These are phyloP conservation scores for Peronospora belbahrii DNA, from an alignment of 352 stramenopile species.

Conservation along the genomic window DNA sequence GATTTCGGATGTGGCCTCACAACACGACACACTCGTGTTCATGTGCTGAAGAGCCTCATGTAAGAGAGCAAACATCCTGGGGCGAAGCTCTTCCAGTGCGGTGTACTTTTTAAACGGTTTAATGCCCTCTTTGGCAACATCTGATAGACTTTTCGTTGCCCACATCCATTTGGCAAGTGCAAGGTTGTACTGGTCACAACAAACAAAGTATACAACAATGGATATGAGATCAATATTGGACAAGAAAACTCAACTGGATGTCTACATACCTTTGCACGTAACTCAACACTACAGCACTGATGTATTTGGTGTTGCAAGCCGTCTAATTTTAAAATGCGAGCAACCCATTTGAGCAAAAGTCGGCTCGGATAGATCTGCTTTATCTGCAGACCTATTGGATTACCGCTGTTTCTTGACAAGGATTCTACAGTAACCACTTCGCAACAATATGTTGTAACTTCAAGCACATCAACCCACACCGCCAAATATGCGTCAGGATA, in stretches of 20 bases:
- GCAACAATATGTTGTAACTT: conserved; percentile 45
- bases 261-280: conserved; percentile 43
- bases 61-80: conserved; percentile 35
- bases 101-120: conserved; percentile 17
- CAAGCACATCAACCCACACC: conserved; percentile 51
- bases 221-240: background rate
- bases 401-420: background rate
- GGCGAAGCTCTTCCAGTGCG: conserved; percentile 40
- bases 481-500: conserved; percentile 49
- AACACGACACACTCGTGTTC: conserved; percentile 40
- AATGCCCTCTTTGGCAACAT: background rate
- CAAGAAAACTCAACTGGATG: background rate
- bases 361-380: conserved; percentile 44
- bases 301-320: conserved; percentile 40
- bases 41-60: conserved; percentile 39
- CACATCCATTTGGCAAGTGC: conserved; percentile 69
- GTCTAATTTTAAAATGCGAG: conserved; percentile 35
- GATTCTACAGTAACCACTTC: conserved; percentile 15
- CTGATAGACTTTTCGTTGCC: conserved; percentile 36
- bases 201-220: background rate
- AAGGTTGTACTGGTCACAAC: conserved; percentile 47
- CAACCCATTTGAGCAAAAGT: conserved; percentile 43
- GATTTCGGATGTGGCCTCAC: conserved; percentile 51
- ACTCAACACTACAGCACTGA: conserved; percentile 38
- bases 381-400: conserved; percentile 8